Base-by-base conservation (phyloP, 768 basidiomycete genomes). In the Phallus indusiatus region DNA sequence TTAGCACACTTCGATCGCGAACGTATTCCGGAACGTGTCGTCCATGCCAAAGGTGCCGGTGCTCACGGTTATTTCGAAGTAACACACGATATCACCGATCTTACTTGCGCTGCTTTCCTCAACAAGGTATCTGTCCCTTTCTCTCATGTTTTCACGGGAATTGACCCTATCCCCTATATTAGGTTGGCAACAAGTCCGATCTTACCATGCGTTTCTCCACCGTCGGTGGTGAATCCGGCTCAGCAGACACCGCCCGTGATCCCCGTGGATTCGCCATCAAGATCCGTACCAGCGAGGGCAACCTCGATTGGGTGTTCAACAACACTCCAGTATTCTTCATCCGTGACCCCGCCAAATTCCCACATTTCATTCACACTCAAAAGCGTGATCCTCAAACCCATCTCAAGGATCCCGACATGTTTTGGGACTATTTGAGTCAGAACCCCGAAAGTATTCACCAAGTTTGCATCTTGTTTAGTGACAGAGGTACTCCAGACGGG, bases 321-420 rank as follows among this genome's bases (percentile, higher is more conserved):
- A 92, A 93, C 76, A 91, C 89, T 14, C 91, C 94, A 51, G 80
- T 94, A 64, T 93, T 94, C 82, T 88, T 91, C 77, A 82, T 96
- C 71, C 82, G 85, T 64, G 85, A 94, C 70, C 82, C 88, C 14
- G 80, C 86, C 72, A 86, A 92, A 73, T 96, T 95, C 80, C 85
- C 90, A 49, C 90, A 96, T 75, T 86, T 96, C 72, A 90, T 95
- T 65, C 94, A 97, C 76, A 91, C 91, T 28, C 88, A 90, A 69
- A 94, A 94, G 77, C 82, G 88, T 63, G 81, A 91, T 71, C 94
- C 94, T 16, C 89, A 91, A 68, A 94, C 93, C 8, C 90, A 97
- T 72, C 72, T 94, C 65, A 92, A 88, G 71, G 91, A 92, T 74
- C 69, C 85, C 51, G 88, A 93, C 70, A 82, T 81, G 78, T 94